Percentiles rank a stretch among this genome's conserved stretches.
Conservation (phyloP, 306 rosid genomes). For the Cucumis hystrix region DNA sequence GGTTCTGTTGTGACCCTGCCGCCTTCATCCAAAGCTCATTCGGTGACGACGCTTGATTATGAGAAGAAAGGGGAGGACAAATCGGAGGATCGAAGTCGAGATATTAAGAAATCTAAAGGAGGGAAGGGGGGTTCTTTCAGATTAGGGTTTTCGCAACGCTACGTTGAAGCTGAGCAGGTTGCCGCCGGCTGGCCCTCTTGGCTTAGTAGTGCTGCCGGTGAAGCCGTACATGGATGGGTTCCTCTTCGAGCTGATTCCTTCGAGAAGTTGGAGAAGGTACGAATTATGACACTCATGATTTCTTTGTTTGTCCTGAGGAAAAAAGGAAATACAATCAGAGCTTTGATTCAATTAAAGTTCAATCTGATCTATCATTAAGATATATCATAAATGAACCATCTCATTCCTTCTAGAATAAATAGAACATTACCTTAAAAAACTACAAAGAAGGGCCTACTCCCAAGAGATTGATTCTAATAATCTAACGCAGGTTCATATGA, state of each 20-base stretch:
- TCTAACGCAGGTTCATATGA: neutral
- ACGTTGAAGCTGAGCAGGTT: conserved; percentile 60
- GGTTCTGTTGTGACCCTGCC: conserved; percentile 11
- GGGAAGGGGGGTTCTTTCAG: conserved; percentile 26
- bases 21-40: conserved; percentile 11
- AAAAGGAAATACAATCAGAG: neutral
- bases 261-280: conserved; percentile 81
- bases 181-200: conserved; percentile 99
- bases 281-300: neutral
- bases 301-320: neutral
- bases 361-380: neutral
- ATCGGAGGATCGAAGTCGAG: conserved; percentile 27
- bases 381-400: neutral
- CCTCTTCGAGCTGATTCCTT: conserved; percentile 89
- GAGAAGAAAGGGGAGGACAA: conserved; percentile 15
- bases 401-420: neutral
- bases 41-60: neutral
- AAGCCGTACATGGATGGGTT: conserved; percentile 85
- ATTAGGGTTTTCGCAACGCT: conserved; percentile 31
- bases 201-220: conserved; percentile 68
- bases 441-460: neutral
- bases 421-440: neutral
- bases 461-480: neutral
- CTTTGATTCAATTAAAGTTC: neutral
- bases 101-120: conserved; percentile 27